Percentiles rank a stretch among this genome's conserved stretches.
Evolutionary conservation across 139 green algal genomes (phyloP).

Genomic region (Axilococcus clingmanii): DNA sequence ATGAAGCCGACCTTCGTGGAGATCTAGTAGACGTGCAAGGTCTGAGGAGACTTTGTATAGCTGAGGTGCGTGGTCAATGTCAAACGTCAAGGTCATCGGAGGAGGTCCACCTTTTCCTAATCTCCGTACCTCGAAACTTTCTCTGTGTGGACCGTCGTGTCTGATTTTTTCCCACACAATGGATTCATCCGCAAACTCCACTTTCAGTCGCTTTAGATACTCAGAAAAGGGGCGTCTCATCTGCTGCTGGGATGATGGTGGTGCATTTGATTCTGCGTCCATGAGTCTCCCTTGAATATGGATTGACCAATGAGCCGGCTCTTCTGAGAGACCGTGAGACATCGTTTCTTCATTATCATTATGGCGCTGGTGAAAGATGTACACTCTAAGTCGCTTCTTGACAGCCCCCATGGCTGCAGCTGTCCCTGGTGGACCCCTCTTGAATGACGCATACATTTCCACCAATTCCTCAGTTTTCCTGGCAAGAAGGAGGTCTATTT

Average conservation of each 20-base stretch:
- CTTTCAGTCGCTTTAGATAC: conserved; percentile 11
- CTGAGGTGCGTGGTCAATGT: conserved; percentile 21
- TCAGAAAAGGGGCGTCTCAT: conserved; percentile 14
- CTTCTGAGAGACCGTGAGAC: not conserved
- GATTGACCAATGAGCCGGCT: not conserved
- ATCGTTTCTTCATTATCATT: conserved; percentile 5
- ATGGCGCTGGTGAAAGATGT: conserved; percentile 40
- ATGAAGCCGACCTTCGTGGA: conserved; percentile 8
- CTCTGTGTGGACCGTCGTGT: conserved; percentile 12
- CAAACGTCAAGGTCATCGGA: conserved; percentile 5
- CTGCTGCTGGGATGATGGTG: not conserved
- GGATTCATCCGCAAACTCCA: conserved; percentile 10
- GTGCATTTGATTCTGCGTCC: not conserved
- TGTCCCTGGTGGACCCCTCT: conserved; percentile 6
- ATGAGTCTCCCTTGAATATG: conserved; percentile 4
- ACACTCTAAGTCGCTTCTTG: conserved; percentile 45
- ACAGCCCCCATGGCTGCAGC: not conserved
- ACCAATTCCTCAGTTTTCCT: conserved; percentile 52
- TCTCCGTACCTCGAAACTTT: conserved; percentile 13
- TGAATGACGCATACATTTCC: conserved; percentile 26
- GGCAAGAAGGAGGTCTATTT: conserved; percentile 41
- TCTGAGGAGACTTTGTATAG: conserved; percentile 10
- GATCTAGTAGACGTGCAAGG: conserved; percentile 9
- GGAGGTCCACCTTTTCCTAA: not conserved
- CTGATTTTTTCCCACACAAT: conserved; percentile 18